A percentile compares a stretch with the other conserved stretches of the same genome.
Evolutionary conservation across 2,329 filamentous ascomycete species (phyloP).

Genomic region (Fusarium neocosmosporiellum): DNA sequence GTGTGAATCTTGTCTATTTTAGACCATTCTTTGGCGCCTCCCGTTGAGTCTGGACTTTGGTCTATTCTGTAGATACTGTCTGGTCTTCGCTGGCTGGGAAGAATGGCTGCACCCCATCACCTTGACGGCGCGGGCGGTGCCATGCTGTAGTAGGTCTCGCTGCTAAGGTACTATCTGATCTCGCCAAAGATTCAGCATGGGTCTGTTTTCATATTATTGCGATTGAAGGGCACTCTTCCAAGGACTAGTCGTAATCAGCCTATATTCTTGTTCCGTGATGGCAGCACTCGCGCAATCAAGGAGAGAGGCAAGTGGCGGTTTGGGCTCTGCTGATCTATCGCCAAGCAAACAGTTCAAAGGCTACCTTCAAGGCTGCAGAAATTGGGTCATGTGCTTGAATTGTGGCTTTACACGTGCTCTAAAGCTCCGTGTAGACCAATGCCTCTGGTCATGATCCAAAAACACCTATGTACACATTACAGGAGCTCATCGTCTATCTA

Average conservation of each 20-base stretch:
- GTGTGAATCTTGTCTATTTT: background rate
- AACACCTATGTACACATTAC: too few relatives aligned
- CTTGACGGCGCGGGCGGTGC: too few relatives aligned
- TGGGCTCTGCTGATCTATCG: too few relatives aligned
- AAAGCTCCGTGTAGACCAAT: background rate
- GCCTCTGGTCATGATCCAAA: background rate
- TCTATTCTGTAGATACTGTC: background rate
- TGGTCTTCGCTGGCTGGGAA: background rate
- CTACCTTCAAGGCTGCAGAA: background rate
- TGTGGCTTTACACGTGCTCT: background rate
- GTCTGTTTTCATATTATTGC: too few relatives aligned
- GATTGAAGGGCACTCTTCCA: too few relatives aligned
- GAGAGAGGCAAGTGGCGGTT: background rate
- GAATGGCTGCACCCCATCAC: background rate
- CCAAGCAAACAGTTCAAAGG: background rate
- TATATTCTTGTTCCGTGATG: too few relatives aligned
- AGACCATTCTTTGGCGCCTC: background rate
- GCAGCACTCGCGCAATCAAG: too few relatives aligned
- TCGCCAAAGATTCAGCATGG: too few relatives aligned
- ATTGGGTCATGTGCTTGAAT: background rate
- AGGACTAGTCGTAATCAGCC: too few relatives aligned
- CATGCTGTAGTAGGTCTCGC: too few relatives aligned
- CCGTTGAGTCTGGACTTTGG: background rate
- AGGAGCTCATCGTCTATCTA: too few relatives aligned
- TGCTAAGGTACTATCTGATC: too few relatives aligned